phyloP scores from a whole-genome alignment of 169 alveolate genomes.

The Hepatocystis sp. region DNA sequence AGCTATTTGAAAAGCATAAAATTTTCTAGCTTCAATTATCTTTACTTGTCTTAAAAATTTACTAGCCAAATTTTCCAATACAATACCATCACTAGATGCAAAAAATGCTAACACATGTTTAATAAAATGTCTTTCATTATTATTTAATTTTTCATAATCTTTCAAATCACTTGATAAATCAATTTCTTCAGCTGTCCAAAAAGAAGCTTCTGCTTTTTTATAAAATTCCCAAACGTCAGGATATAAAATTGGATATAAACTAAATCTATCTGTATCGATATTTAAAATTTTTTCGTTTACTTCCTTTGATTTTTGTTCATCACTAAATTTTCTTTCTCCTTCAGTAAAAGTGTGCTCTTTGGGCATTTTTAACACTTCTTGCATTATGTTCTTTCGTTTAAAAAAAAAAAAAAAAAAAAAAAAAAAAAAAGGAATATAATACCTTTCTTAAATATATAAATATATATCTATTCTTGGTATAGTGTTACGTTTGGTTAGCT shows the following conservation, averaged over 20 bases:
- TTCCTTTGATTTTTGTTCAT: slow-evolving; percentile 65
- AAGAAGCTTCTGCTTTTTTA: slow-evolving; percentile 98
- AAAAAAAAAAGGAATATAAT: neutral
- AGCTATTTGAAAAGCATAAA: slow-evolving; percentile 98
- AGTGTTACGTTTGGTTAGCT: too few relatives aligned
- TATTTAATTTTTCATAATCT: slow-evolving; percentile 95
- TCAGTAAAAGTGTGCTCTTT: slow-evolving; percentile 33
- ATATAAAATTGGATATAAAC: slow-evolving; percentile 90
- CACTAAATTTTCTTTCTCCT: slow-evolving; percentile 69
- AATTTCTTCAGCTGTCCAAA: slow-evolving; percentile 99
- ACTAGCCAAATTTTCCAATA: slow-evolving; percentile 97
- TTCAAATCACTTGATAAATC: slow-evolving; percentile 95
- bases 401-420: slow-evolving; percentile 9
- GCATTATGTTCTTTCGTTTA: slow-evolving; percentile 16
- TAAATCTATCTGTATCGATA: slow-evolving; percentile 41
- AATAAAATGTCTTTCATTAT: slow-evolving; percentile 94
- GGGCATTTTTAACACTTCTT: slow-evolving; percentile 53
- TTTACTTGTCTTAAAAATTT: slow-evolving; percentile 96
- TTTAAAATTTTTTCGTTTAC: slow-evolving; percentile 59
- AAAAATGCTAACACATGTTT: slow-evolving; percentile 97
- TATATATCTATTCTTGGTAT: too few relatives aligned
- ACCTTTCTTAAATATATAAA: too few relatives aligned
- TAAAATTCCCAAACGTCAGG: slow-evolving; percentile 97
- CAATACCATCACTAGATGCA: slow-evolving; percentile 99
- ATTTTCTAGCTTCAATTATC: slow-evolving; percentile 97